A percentile compares a stretch with the other conserved stretches of the same genome.
phyloP scores from a whole-genome alignment of 2,329 filamentous ascomycete genomes.

The Rhexocercosporidium sp. region DNA sequence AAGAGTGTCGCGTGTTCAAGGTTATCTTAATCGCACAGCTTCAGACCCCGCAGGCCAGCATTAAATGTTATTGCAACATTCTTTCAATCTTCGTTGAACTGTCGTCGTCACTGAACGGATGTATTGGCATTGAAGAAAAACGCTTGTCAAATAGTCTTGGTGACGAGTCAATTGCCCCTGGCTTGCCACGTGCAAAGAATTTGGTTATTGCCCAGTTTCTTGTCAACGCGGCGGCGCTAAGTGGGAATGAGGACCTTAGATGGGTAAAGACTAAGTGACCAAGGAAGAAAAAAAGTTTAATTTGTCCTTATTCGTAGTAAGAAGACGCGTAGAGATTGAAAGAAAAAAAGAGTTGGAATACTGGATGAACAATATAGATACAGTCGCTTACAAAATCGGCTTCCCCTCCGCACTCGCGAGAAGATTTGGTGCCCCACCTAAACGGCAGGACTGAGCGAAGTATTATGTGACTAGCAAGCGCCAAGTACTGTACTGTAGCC shows the following conservation, averaged over 20 bases:
- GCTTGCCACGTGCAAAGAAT: not conserved
- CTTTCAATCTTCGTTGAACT: not conserved
- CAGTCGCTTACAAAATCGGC: too few species aligned
- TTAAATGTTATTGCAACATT: constrained; percentile 1
- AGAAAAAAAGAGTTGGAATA: too few species aligned
- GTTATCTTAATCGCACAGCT: not conserved
- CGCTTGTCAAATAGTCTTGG: not conserved
- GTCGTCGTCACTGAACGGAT: not conserved
- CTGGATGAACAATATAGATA: too few species aligned
- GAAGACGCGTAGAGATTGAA: too few species aligned
- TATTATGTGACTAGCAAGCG: too few species aligned
- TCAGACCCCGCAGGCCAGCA: not conserved
- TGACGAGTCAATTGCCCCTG: not conserved
- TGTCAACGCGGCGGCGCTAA: not conserved
- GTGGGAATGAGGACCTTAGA: not conserved
- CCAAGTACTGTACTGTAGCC: too few species aligned
- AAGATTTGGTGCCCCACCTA: too few species aligned
- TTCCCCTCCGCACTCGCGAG: too few species aligned
- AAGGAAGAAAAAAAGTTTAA: too few species aligned
- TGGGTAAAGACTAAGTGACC: too few species aligned
- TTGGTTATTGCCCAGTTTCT: not conserved
- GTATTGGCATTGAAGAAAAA: not conserved
- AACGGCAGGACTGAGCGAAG: too few species aligned
- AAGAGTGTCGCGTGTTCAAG: not conserved
- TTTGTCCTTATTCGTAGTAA: too few species aligned